Evolutionary conservation across 768 basidiomycete species (phyloP), one percentile per base, ranked within the genome.

Genomic region (Agrocybe chaxingu): DNA sequence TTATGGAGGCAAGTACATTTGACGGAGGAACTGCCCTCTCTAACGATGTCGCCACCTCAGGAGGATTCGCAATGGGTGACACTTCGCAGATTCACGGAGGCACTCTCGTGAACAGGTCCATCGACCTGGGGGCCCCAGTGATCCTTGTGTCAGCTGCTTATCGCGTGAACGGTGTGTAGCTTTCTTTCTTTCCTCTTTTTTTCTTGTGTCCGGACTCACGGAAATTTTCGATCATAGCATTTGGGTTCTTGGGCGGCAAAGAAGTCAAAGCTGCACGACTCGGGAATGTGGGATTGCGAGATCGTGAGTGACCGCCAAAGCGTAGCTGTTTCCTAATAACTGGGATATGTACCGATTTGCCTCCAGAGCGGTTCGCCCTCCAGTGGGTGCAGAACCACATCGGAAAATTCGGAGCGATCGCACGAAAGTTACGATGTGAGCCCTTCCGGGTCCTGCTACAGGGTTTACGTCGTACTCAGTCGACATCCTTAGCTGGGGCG

Each of bases 81-180:
- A 24, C 24, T 37, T n/a, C 18, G 11, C 19, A 42, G 42, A 3
- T 42, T 43, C 50, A 42, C 30, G 53, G 53, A 35, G 30, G 49
- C 30, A 19, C 57, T 12, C 32, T 54, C 4, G 50, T 57, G 6
- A 44, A 41, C 11, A 42, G 53, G 3, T 54, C 57, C 3, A 55
- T 57, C 4, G 51, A 50, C n/a, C 44, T 54, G 4, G 50, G 43
- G 11, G 43, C 38, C 18, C 57, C 57, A 0, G 43, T 55, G 3
- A 43, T 57, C 32, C 50, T 52, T 19, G 57, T 50, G 13, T 49
- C 51, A 4, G 51, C 51, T 6, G 55, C 54, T 31, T 57, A 57
- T 34, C 50, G 45, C 10, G 10, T 56, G 10, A 49, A 42, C 29
- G 48, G 51, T 50, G 33, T 10, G 49, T 43, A 4, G 1, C 18